Percentiles rank a stretch among this genome's conserved stretches.
Evolutionary conservation across 2,329 filamentous ascomycete species (phyloP).

Genomic region (Pseudocercospora eumusae): DNA sequence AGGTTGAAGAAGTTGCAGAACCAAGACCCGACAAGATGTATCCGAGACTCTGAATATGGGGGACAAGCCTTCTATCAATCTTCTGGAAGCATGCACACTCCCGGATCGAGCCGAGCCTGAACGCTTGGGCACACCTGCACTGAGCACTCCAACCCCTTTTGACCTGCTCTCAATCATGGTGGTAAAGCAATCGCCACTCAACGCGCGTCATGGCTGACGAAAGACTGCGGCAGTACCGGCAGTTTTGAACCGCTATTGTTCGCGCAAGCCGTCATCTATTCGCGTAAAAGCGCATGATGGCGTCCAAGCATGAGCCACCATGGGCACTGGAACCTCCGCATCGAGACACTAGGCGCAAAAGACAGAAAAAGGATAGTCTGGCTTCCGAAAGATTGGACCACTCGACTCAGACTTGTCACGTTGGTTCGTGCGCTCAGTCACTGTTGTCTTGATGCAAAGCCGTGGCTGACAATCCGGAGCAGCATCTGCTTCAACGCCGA

Average conservation of each 20-base stretch:
- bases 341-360: background rate
- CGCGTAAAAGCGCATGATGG: background rate
- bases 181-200: background rate
- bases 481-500: background rate
- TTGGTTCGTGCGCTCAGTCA: background rate
- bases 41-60: background rate
- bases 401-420: background rate
- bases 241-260: background rate
- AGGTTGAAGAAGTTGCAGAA: background rate
- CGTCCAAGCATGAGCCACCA: background rate
- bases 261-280: background rate
- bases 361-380: background rate
- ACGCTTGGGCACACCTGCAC: background rate
- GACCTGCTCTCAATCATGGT: background rate
- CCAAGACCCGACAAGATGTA: background rate
- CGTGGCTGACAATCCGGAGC: background rate
- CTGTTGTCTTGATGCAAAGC: background rate
- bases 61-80: background rate
- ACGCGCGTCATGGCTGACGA: background rate
- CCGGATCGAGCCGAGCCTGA: background rate
- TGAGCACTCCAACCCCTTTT: background rate
- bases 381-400: background rate
- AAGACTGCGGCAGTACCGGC: background rate
- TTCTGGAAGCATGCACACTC: constrained; percentile 5
- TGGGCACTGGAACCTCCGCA: background rate